A percentile compares a stretch with the other conserved stretches of the same genome.
These are phyloP conservation scores for Tulasnella sp. DNA, from an alignment of 768 basidiomycete genomes.

Conservation along the genomic window DNA sequence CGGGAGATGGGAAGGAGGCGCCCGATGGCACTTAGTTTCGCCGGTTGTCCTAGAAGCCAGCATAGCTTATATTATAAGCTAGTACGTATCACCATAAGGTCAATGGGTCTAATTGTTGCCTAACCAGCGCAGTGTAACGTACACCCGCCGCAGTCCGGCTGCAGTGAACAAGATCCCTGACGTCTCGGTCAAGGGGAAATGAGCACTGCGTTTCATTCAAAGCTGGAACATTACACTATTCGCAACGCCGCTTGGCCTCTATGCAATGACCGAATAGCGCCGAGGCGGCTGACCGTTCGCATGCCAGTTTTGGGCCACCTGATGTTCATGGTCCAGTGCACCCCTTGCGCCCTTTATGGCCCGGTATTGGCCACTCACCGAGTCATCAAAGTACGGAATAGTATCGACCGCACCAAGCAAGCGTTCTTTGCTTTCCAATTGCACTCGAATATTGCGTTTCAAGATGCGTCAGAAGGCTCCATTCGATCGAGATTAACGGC, in stretches of 20 bases:
- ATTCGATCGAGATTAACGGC: not conserved
- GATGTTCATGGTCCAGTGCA: no score
- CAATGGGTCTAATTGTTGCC: not conserved
- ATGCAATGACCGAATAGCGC: not conserved
- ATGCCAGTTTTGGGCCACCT: not conserved
- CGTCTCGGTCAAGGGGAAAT: not conserved
- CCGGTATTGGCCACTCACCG: no score
- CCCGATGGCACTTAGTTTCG: not conserved
- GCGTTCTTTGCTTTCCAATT: no score
- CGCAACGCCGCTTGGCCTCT: not conserved
- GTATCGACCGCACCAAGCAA: no score
- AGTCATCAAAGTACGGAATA: no score
- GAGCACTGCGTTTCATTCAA: not conserved
- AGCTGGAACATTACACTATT: not conserved
- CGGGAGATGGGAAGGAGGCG: not conserved
- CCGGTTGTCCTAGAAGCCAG: constrained; percentile 2
- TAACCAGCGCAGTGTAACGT: not conserved
- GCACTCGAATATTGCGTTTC: not conserved
- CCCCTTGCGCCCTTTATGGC: no score
- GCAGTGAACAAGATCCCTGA: not conserved
- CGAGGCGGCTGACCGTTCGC: not conserved
- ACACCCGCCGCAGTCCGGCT: not conserved
- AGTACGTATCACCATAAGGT: not conserved
- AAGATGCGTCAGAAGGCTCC: not conserved
- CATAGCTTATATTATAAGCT: not conserved